Base-by-base conservation (phyloP, 2,329 filamentous ascomycete genomes). In the Acarospora socialis region DNA sequence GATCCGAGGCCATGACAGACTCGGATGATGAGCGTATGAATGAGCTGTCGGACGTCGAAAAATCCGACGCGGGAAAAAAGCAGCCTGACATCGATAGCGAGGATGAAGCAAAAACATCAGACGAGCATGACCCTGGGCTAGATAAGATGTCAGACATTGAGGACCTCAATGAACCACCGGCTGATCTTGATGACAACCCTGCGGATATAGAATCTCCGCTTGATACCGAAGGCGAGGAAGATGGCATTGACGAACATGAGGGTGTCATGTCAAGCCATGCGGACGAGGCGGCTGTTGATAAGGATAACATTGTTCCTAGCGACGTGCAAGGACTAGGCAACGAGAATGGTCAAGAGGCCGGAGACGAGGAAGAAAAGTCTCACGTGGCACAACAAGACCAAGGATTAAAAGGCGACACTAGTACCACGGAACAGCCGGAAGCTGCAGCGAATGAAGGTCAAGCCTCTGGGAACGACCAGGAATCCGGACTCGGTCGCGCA, bases 1-100 rank as follows among this genome's bases (percentile, higher is more conserved):
- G 70, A 29, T 63, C 67, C 12, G 68, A 69, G 4, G 63, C 57
- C 19, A 55, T 52, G 10, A 63, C 61, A 42, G 48, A 57, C 8
- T 68, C 65, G 9, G 65, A 65, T 21, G 70, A 75, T 39, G 43
- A 47, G 14, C 64, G 68, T 12, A 50, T 78, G 29, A 69, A 74
- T 35, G 62, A 73, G 33, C 54, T 80, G 32, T 65, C 66, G 2
- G 66, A 71, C 41, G 46, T 57, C 7, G 19, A 46, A 50, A 19
- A 36, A 36, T 20, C 34, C 30, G 4, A 39, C 43, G 18, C 21
- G 33, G 14, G 48, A 54, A 20, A 27, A 20, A 12, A 9, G n/a
- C 7, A 23, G 12, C 18, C 27, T 13, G 49, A 52, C 25, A 44
- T 50, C 37, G 49, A 53, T 38, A 33, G 47, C 15, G 35, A 46